Evolutionary conservation across 495 filamentous ascomycete genomes (phyloP).

Genomic region (Aspergillus ellipticus): DNA sequence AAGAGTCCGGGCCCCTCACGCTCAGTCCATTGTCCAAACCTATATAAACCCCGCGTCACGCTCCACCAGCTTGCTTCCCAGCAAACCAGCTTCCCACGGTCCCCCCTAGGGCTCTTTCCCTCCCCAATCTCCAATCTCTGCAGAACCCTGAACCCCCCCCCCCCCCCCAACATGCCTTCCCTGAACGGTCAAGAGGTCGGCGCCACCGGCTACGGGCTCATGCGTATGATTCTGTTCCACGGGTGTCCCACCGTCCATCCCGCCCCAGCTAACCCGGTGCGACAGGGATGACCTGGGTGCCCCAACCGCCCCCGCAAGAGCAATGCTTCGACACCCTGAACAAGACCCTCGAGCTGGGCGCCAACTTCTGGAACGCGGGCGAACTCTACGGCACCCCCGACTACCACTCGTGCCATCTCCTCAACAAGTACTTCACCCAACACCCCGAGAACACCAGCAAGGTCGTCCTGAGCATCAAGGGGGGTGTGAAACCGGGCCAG

Average conservation of each 20-base stretch:
- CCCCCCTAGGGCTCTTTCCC: background rate
- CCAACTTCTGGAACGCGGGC: conserved; percentile 77
- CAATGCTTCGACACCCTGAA: conserved; percentile 66
- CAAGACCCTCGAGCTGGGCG: conserved; percentile 60
- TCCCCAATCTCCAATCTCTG: background rate
- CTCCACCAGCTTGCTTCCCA: too few species aligned
- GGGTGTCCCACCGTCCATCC: background rate
- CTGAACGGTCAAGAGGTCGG: conserved; percentile 44
- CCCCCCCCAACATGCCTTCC: conserved; percentile 40
- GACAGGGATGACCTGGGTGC: conserved; percentile 72
- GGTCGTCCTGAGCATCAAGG: conserved; percentile 59
- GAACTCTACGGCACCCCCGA: conserved; percentile 74
- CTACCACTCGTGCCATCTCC: conserved; percentile 58
- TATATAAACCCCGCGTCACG: too few species aligned
- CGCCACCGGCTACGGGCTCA: conserved; percentile 44
- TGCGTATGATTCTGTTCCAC: conserved; percentile 40
- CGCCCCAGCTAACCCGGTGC: background rate
- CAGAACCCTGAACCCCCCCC: background rate
- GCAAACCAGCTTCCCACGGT: background rate
- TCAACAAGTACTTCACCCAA: conserved; percentile 56
- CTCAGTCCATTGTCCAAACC: too few species aligned
- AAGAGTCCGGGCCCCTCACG: too few species aligned
- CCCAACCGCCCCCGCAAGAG: conserved; percentile 51
- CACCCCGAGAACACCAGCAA: conserved; percentile 59
- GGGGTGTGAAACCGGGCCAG: conserved; percentile 37